Conservation (phyloP, 2,329 filamentous ascomycete genomes). For the Stagonosporopsis rhizophila region DNA sequence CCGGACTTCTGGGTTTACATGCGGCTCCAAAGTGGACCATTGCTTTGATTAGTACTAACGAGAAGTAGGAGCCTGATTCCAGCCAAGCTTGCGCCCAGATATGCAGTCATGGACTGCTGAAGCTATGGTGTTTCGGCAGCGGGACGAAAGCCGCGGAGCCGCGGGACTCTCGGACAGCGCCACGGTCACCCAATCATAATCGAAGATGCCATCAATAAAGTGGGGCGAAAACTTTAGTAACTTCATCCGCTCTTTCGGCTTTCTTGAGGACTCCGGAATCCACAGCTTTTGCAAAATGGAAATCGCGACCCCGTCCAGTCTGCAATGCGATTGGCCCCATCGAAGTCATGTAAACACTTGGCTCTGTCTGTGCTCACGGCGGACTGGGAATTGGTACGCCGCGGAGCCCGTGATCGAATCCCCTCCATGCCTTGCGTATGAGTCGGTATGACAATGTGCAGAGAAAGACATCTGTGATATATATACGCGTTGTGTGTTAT, state of each 20-base stretch:
- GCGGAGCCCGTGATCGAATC: background rate
- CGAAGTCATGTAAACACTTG: background rate
- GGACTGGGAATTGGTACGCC: background rate
- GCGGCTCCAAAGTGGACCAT: background rate
- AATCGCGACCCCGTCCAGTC: background rate
- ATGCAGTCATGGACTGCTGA: background rate
- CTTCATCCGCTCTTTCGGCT: constrained; percentile 3
- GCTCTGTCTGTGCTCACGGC: background rate
- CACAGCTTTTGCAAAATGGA: background rate
- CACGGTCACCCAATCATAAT: background rate
- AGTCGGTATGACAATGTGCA: background rate
- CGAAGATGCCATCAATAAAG: background rate
- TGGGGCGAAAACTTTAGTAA: background rate
- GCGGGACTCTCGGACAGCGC: background rate
- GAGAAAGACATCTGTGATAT: background rate
- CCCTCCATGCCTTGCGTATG: background rate
- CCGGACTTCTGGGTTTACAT: background rate
- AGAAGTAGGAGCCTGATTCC: background rate
- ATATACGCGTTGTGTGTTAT: background rate
- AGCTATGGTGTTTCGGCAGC: background rate
- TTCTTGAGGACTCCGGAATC: background rate
- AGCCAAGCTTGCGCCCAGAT: constrained; percentile 4
- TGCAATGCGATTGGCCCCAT: background rate
- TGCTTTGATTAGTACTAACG: background rate
- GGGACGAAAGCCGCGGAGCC: background rate